A percentile compares a stretch with the other conserved stretches of the same genome.
Evolutionary conservation across 192 early-diverging fungal genomes (phyloP).

Genomic region (Linnemannia exigua): DNA sequence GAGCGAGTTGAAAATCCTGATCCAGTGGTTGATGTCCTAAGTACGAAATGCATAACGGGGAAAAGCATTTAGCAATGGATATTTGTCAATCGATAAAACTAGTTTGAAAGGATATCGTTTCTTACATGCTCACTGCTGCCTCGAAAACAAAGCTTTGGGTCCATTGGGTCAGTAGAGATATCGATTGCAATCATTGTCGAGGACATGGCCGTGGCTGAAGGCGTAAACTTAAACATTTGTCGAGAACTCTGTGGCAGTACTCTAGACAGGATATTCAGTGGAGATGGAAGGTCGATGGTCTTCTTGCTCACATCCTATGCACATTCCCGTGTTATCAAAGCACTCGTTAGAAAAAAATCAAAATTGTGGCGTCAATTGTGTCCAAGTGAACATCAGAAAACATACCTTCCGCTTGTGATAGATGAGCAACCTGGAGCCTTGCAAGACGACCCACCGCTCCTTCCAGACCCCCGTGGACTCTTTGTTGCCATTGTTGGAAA

Average conservation of each 20-base stretch:
- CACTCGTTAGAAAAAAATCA: neutral
- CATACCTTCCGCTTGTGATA: conserved; percentile 57
- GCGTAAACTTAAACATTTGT: conserved; percentile 15
- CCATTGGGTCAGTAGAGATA: conserved; percentile 18
- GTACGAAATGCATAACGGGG: neutral
- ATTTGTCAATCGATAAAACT: neutral
- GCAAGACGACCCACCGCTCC: conserved; percentile 50
- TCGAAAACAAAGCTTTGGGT: conserved; percentile 42
- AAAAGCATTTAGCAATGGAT: neutral
- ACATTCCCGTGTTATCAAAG: neutral
- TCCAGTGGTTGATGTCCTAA: conserved; percentile 51
- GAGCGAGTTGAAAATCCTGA: conserved; percentile 44
- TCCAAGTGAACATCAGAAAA: neutral
- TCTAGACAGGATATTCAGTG: conserved; percentile 16
- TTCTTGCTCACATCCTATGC: conserved; percentile 47
- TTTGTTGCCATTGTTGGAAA: conserved; percentile 22
- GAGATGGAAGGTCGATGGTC: conserved; percentile 26
- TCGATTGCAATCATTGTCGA: conserved; percentile 24
- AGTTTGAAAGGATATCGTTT: too few relatives aligned
- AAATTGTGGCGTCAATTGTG: neutral
- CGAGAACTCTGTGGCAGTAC: conserved; percentile 20
- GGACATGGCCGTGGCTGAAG: conserved; percentile 23
- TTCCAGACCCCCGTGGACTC: conserved; percentile 47
- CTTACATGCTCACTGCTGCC: conserved; percentile 48
- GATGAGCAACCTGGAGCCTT: conserved; percentile 38